Evolutionary conservation across 2,329 filamentous ascomycete species (phyloP).

Genomic region (Zymoseptoria crescenta): DNA sequence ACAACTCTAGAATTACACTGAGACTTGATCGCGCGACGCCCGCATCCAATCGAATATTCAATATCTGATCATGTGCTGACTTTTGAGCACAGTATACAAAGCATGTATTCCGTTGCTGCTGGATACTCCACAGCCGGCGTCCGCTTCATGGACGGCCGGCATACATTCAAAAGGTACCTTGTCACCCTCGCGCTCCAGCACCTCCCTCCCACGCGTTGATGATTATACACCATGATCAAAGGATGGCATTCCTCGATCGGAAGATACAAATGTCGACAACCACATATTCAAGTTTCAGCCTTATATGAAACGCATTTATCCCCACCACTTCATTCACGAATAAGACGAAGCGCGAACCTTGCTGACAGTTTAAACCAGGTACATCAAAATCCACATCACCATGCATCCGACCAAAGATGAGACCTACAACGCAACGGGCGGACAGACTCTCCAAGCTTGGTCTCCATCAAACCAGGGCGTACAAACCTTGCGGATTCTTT

Average conservation of each 20-base stretch:
- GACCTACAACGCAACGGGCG: slow-evolving; percentile 61
- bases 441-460: slow-evolving; percentile 51
- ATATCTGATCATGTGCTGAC: neutral
- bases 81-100: neutral
- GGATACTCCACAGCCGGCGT: slow-evolving; percentile 1
- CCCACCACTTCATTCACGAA: slow-evolving; percentile 13
- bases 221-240: slow-evolving; percentile 54
- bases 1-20: slow-evolving; percentile 53
- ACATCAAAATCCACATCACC: slow-evolving; percentile 13
- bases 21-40: slow-evolving; percentile 18
- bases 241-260: slow-evolving; percentile 61
- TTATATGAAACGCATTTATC: slow-evolving; percentile 50
- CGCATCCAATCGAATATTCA: neutral
- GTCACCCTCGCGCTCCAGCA: neutral
- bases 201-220: slow-evolving; percentile 27
- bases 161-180: slow-evolving; percentile 13
- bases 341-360: slow-evolving; percentile 16
- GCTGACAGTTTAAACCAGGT: slow-evolving; percentile 23
- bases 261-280: slow-evolving; percentile 54
- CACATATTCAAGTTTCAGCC: slow-evolving; percentile 59
- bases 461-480: slow-evolving; percentile 33
- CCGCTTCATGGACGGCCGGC: neutral
- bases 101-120: neutral
- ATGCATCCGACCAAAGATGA: slow-evolving; percentile 45
- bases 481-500: slow-evolving; percentile 22